A percentile compares a stretch with the other conserved stretches of the same genome.
These are phyloP conservation scores for Solanum verrucosum DNA, from an alignment of 257 asterid genomes.

Conservation along the genomic window DNA sequence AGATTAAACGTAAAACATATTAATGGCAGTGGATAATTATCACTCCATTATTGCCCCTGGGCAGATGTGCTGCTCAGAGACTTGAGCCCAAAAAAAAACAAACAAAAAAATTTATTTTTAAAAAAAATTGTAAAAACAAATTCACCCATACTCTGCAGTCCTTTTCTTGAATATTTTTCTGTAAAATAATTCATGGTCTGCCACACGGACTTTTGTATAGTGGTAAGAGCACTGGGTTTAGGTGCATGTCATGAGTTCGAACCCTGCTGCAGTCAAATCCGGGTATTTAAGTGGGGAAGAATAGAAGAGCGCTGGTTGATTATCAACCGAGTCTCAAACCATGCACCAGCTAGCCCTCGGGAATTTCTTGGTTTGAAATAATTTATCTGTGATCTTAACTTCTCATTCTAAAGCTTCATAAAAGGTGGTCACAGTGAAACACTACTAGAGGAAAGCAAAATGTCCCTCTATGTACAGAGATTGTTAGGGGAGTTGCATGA, in stretches of 20 bases:
- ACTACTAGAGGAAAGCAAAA: background rate
- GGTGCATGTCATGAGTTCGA: background rate
- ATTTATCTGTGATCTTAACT: background rate
- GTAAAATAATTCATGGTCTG: background rate
- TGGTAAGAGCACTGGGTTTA: background rate
- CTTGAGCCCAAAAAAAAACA: background rate
- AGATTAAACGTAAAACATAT: background rate
- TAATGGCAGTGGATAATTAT: background rate
- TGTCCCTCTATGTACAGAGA: background rate
- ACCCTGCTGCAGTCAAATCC: background rate
- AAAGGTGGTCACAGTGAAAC: background rate
- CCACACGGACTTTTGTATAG: background rate
- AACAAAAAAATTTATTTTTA: background rate
- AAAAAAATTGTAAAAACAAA: background rate
- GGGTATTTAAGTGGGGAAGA: background rate
- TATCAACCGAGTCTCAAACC: background rate
- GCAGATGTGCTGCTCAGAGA: background rate
- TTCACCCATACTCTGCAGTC: background rate
- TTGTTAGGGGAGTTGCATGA: background rate
- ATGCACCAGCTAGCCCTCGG: background rate
- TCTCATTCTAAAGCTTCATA: background rate
- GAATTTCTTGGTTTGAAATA: background rate
- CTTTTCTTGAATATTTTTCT: background rate
- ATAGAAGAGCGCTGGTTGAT: background rate
- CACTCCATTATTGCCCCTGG: background rate